Conservation (phyloP, 345 rosid species). For the Salix viminalis region DNA sequence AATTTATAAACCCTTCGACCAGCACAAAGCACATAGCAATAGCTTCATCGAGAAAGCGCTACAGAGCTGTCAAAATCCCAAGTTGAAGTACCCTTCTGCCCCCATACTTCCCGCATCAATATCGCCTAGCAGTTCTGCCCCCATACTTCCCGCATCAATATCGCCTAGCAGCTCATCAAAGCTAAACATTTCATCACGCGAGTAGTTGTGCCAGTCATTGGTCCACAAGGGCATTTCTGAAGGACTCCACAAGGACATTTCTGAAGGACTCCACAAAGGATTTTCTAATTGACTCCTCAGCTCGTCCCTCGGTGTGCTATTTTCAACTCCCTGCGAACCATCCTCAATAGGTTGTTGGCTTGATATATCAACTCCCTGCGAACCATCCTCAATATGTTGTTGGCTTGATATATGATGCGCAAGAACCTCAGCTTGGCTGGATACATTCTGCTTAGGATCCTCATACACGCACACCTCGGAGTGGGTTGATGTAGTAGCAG, state of each 20-base stretch:
- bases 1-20: neutral
- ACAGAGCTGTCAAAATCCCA: neutral
- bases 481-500: constrained; percentile 27
- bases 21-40: neutral
- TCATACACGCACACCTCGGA: constrained; percentile 45
- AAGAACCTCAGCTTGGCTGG: neutral
- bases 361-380: neutral
- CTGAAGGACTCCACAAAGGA: neutral
- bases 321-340: neutral
- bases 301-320: constrained; percentile 5
- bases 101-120: neutral
- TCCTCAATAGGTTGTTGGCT: neutral
- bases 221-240: neutral
- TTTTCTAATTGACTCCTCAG: constrained; percentile 5
- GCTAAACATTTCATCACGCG: constrained; percentile 51
- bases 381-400: neutral
- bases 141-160: neutral
- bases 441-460: constrained; percentile 10
- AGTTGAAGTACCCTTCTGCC: constrained; percentile 1
- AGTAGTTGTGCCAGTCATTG: constrained; percentile 11
- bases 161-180: constrained; percentile 48
- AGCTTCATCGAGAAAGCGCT: neutral
- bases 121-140: constrained; percentile 21
- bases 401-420: neutral
- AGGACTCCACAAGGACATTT: neutral